A percentile compares a stretch with the other conserved stretches of the same genome.
These are phyloP conservation scores for Cunninghamia lanceolata DNA, from an alignment of 75 land plant species.

Conservation along the genomic window DNA sequence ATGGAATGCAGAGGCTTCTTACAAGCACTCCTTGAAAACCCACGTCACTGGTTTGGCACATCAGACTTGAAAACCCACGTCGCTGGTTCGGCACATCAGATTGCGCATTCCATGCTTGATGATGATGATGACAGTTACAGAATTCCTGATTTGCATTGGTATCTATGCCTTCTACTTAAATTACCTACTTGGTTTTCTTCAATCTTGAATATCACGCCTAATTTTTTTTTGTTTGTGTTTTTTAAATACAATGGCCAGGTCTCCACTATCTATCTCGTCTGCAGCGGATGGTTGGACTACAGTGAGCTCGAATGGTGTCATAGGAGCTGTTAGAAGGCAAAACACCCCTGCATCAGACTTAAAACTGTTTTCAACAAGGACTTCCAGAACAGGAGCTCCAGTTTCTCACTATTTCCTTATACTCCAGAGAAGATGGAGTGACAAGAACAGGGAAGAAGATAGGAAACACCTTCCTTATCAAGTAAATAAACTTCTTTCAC, in stretches of 20 bases:
- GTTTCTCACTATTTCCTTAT: neutral
- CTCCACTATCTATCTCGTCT: constrained; percentile 58
- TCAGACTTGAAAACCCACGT: constrained; percentile 8
- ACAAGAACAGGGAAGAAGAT: neutral
- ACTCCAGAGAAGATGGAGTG: constrained; percentile 4
- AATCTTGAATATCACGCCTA: neutral
- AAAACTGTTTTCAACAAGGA: neutral
- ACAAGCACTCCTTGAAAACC: no score
- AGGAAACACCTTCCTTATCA: constrained; percentile 18
- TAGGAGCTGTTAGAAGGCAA: neutral
- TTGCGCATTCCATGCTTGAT: constrained; percentile 45
- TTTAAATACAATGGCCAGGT: constrained; percentile 19
- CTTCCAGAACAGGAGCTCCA: neutral
- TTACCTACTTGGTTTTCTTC: no score
- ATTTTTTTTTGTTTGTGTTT: neutral
- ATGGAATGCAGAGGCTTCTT: no score
- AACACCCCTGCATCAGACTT: neutral
- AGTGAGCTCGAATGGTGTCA: constrained; percentile 28
- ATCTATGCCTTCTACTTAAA: neutral
- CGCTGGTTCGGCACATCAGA: constrained; percentile 41
- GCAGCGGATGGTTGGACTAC: constrained; percentile 15
- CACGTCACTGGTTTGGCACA: no score
- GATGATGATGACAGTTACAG: constrained; percentile 8
- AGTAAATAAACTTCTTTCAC: neutral
- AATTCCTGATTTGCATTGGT: neutral